A percentile compares a stretch with the other conserved stretches of the same genome.
Conservation (phyloP, 495 filamentous ascomycete species). For the Penicillium longicatenatum region DNA sequence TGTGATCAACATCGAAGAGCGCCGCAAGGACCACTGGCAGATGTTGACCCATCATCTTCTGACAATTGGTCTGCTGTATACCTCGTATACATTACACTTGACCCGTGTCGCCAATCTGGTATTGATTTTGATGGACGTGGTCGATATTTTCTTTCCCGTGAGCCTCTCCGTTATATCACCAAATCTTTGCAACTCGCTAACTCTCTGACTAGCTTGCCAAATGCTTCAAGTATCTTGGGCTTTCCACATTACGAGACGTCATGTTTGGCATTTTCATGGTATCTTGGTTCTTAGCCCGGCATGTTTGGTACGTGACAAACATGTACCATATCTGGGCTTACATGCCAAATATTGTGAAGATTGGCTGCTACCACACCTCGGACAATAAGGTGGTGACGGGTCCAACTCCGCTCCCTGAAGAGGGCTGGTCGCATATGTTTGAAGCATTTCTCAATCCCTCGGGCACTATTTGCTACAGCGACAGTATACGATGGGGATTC, state of each 20-base stretch:
- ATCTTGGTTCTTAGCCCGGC: neutral
- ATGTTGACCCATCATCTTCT: neutral
- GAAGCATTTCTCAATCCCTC: neutral
- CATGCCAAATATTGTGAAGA: neutral
- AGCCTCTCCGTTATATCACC: neutral
- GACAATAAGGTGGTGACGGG: neutral
- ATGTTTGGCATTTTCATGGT: neutral
- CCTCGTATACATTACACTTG: neutral
- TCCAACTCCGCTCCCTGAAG: neutral
- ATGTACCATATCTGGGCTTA: neutral
- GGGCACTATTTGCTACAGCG: neutral
- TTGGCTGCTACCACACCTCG: neutral
- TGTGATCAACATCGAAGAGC: neutral
- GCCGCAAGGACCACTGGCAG: neutral
- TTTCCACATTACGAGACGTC: neutral
- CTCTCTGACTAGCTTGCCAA: neutral
- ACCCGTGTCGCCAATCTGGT: neutral
- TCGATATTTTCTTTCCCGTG: neutral
- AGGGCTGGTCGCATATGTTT: neutral
- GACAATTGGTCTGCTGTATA: neutral
- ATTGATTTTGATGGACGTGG: neutral
- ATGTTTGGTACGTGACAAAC: neutral
- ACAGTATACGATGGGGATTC: neutral
- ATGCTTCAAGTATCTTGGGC: neutral
- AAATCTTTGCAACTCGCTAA: neutral